Conservation (phyloP, 2,329 filamentous ascomycete genomes). For the Xylaria arbuscula region DNA sequence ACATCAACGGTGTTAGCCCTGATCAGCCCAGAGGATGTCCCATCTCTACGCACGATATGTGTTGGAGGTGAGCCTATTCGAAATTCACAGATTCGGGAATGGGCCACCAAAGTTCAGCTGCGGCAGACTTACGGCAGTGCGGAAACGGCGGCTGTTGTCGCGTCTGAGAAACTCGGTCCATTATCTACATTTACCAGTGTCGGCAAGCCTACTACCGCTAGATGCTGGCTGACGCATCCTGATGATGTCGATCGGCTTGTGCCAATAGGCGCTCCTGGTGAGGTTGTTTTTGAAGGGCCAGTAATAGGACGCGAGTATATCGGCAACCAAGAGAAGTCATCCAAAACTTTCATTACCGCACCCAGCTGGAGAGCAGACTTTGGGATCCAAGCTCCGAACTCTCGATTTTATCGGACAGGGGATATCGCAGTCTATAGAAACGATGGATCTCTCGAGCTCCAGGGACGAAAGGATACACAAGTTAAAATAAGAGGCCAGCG, state of each 20-base stretch:
- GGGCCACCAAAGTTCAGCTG: constrained; percentile 21
- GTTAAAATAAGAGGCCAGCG: constrained; percentile 65
- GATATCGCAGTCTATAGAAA: constrained; percentile 53
- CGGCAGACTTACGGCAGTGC: constrained; percentile 24
- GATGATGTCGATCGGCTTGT: constrained; percentile 30
- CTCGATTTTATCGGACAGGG: constrained; percentile 54
- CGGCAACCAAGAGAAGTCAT: constrained; percentile 32
- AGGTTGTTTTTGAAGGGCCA: constrained; percentile 36
- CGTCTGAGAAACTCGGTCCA: constrained; percentile 5
- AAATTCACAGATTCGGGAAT: constrained; percentile 19
- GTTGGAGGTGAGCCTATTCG: constrained; percentile 28
- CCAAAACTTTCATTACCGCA: constrained; percentile 24
- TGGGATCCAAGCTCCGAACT: constrained; percentile 9
- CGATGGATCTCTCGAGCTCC: constrained; percentile 51
- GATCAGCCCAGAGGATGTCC: constrained; percentile 22
- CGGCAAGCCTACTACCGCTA: constrained; percentile 16
- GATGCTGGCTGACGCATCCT: constrained; percentile 33
- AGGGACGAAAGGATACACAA: constrained; percentile 63
- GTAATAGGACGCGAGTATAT: constrained; percentile 32
- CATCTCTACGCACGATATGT: constrained; percentile 22
- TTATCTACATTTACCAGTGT: constrained; percentile 12
- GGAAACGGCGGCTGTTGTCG: constrained; percentile 25
- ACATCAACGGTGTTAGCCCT: constrained; percentile 22
- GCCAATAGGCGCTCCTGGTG: constrained; percentile 34
- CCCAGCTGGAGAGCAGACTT: constrained; percentile 26